Evolutionary conservation across 768 basidiomycete genomes (phyloP).

Genomic region (Leucosporidium yakuticum): DNA sequence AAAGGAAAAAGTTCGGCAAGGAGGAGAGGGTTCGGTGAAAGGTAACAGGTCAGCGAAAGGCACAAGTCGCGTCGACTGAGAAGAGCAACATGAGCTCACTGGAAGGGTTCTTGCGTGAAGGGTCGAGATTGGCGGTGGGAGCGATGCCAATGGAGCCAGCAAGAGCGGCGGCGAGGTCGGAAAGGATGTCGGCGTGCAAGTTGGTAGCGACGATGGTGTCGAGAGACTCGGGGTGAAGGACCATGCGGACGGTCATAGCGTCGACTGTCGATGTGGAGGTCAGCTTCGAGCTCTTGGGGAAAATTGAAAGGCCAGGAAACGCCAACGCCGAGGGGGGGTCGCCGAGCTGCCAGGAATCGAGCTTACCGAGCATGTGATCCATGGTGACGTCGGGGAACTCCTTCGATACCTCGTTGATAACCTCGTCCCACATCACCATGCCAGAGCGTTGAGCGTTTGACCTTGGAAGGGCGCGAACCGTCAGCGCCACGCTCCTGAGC

Average conservation of each 20-base stretch:
- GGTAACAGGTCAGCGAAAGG: not conserved
- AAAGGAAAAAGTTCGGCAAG: too few relatives aligned
- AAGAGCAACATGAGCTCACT: not conserved
- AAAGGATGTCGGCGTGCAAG: constrained; percentile 55
- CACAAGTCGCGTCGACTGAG: not conserved
- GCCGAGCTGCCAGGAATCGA: too few relatives aligned
- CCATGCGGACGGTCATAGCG: constrained; percentile 50
- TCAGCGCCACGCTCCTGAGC: constrained; percentile 27
- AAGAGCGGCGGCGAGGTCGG: constrained; percentile 55
- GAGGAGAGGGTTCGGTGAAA: not conserved
- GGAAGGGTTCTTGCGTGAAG: constrained; percentile 48
- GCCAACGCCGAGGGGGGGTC: too few relatives aligned
- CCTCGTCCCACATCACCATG: constrained; percentile 43
- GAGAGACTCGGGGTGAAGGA: constrained; percentile 52
- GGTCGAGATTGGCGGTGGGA: constrained; percentile 53
- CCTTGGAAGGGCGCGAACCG: not conserved
- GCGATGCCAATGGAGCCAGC: constrained; percentile 57
- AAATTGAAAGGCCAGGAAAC: too few relatives aligned
- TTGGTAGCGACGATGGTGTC: constrained; percentile 57
- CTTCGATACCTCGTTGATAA: constrained; percentile 50
- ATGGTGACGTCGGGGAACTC: constrained; percentile 52
- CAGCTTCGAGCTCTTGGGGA: not conserved
- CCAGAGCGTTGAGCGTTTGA: constrained; percentile 36
- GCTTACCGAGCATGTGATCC: not conserved
- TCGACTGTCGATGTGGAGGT: constrained; percentile 49